phyloP scores from a whole-genome alignment of 2,329 filamentous ascomycete genomes.

The Sodiomyces alkalinus region DNA sequence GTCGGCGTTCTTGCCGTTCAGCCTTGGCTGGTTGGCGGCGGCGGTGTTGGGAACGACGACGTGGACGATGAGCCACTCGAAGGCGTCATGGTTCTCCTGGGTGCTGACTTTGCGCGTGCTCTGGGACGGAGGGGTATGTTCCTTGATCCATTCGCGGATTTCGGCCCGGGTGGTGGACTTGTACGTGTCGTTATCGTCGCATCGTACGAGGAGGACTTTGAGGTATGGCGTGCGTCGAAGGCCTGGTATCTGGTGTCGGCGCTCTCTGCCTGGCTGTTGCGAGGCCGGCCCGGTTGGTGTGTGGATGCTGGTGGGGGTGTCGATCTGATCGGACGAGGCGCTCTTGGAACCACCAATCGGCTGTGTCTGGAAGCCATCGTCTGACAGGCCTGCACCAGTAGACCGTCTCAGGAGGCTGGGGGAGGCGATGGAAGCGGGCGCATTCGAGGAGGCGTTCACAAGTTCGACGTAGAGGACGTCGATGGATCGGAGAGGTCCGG shows the following conservation, averaged over 20 bases:
- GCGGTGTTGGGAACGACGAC: constrained; percentile 78
- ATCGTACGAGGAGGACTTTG: constrained; percentile 76
- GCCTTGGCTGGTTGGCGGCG: constrained; percentile 63
- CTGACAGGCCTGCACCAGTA: constrained; percentile 18
- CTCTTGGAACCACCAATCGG: constrained; percentile 23
- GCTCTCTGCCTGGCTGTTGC: constrained; percentile 29
- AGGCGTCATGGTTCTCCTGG: constrained; percentile 90
- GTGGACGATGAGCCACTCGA: constrained; percentile 88
- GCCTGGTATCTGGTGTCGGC: constrained; percentile 89
- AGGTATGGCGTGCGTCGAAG: constrained; percentile 86
- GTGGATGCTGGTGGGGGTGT: constrained; percentile 13
- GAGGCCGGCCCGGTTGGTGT: too few species aligned
- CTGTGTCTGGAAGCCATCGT: constrained; percentile 49
- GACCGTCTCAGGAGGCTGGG: constrained; percentile 13
- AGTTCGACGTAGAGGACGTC: constrained; percentile 84
- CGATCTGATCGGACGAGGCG: constrained; percentile 21
- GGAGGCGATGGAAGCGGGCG: constrained; percentile 14
- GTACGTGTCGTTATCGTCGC: constrained; percentile 92
- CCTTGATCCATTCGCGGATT: constrained; percentile 83
- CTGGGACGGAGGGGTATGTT: constrained; percentile 46
- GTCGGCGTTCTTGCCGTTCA: constrained; percentile 36
- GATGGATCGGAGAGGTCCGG: constrained; percentile 82
- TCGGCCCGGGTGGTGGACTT: constrained; percentile 64
- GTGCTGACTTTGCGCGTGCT: constrained; percentile 42
- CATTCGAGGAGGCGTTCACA: constrained; percentile 41